A percentile compares a stretch with the other conserved stretches of the same genome.
phyloP scores from a whole-genome alignment of 768 basidiomycete genomes.

The Russula sp. region DNA sequence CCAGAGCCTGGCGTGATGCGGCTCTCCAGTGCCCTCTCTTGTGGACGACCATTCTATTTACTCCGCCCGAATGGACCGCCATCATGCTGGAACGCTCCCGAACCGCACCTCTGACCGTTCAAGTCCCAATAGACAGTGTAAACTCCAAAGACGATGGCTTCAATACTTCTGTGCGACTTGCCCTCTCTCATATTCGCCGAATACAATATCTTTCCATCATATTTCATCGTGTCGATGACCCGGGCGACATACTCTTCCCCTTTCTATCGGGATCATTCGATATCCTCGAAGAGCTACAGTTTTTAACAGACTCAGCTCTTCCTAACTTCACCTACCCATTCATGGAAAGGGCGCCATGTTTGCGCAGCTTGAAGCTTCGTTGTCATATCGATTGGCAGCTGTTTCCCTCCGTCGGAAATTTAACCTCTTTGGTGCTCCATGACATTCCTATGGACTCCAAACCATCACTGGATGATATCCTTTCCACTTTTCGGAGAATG shows the following conservation, averaged over 20 bases:
- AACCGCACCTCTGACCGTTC: conserved; percentile 13
- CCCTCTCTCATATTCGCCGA: conserved; percentile 16
- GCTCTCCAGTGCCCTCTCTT: conserved; percentile 19
- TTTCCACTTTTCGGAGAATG: conserved; percentile 7
- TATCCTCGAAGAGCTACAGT: conserved; percentile 7
- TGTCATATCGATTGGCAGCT: conserved; percentile 15
- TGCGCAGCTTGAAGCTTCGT: conserved; percentile 8
- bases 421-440: conserved; percentile 5
- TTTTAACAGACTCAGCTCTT: not conserved
- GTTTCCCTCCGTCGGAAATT: conserved; percentile 4
- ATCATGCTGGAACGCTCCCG: conserved; percentile 18
- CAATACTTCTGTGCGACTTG: conserved; percentile 6
- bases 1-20: conserved; percentile 20
- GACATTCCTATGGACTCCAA: not conserved
- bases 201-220: conserved; percentile 15
- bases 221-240: not conserved
- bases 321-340: not conserved
- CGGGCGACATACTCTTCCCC: not conserved
- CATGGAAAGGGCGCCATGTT: conserved; percentile 3
- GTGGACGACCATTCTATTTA: conserved; percentile 20
- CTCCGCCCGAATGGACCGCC: conserved; percentile 15
- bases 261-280: not conserved
- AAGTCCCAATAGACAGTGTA: not conserved
- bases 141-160: not conserved
- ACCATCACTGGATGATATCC: conserved; percentile 4